Percentiles rank a stretch among this genome's conserved stretches.
phyloP scores from a whole-genome alignment of 2,329 filamentous ascomycete species.

The Emmonsiellopsis sp. region DNA sequence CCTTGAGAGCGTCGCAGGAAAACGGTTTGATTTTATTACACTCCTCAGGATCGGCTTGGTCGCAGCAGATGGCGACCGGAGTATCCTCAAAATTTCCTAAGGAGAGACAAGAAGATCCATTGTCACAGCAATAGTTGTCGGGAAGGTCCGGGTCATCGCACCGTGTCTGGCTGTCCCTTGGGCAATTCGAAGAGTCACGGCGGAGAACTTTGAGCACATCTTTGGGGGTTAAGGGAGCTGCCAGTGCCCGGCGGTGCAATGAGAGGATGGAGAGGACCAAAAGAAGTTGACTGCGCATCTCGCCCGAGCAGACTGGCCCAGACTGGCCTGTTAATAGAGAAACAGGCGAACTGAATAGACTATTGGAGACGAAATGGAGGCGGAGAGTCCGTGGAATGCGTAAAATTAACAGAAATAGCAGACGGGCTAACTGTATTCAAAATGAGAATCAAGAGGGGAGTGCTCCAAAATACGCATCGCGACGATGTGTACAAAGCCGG shows the following conservation, averaged over 20 bases:
- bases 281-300: too few species aligned
- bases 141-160: slow-evolving; percentile 31
- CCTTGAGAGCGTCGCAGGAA: slow-evolving; percentile 24
- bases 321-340: too few species aligned
- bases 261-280: not conserved
- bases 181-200: slow-evolving; percentile 21
- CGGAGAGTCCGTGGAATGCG: too few species aligned
- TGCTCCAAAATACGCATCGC: too few species aligned
- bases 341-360: too few species aligned
- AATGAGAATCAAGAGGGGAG: too few species aligned
- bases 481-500: too few species aligned
- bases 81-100: slow-evolving; percentile 23
- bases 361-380: too few species aligned
- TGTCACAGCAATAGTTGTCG: slow-evolving; percentile 35
- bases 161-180: slow-evolving; percentile 20
- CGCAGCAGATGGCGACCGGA: slow-evolving; percentile 38
- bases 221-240: slow-evolving; percentile 13
- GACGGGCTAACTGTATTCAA: too few species aligned
- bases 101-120: slow-evolving; percentile 30
- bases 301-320: too few species aligned
- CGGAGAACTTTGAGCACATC: slow-evolving; percentile 15
- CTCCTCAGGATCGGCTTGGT: slow-evolving; percentile 21
- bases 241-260: slow-evolving; percentile 6
- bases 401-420: too few species aligned
- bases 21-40: slow-evolving; percentile 35